phyloP scores from a whole-genome alignment of 768 basidiomycete species.

The Trametes cubensis region DNA sequence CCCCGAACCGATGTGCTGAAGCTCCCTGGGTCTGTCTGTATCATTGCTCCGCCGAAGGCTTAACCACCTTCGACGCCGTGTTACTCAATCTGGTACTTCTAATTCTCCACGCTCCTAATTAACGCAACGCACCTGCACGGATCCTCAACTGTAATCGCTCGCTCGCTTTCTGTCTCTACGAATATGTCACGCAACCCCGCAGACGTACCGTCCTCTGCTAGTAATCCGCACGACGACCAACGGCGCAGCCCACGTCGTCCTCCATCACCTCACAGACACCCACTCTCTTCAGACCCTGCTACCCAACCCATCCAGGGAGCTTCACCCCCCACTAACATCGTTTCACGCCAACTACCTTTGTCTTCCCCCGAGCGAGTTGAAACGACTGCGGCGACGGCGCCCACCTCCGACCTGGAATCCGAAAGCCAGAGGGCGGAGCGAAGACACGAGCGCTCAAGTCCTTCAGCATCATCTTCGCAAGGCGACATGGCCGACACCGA shows the following conservation, averaged over 20 bases:
- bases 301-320: slow-evolving; percentile 17
- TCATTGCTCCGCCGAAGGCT: slow-evolving; percentile 31
- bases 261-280: slow-evolving; percentile 17
- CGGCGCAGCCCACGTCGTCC: slow-evolving; percentile 14
- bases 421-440: slow-evolving; percentile 9
- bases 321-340: slow-evolving; percentile 16
- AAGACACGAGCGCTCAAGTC: slow-evolving; percentile 28
- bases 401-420: slow-evolving; percentile 21
- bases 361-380: slow-evolving; percentile 15
- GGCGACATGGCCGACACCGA: slow-evolving; percentile 60
- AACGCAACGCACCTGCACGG: slow-evolving; percentile 22
- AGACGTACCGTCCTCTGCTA: slow-evolving; percentile 23
- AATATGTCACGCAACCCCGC: slow-evolving; percentile 28
- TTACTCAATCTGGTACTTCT: slow-evolving; percentile 27
- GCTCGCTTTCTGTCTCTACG: slow-evolving; percentile 25
- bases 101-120: slow-evolving; percentile 26
- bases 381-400: slow-evolving; percentile 6
- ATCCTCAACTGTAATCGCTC: slow-evolving; percentile 25
- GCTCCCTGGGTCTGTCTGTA: slow-evolving; percentile 31
- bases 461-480: slow-evolving; percentile 35
- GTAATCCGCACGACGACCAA: slow-evolving; percentile 22
- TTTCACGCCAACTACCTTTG: slow-evolving; percentile 9
- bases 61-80: slow-evolving; percentile 31
- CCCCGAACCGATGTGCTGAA: slow-evolving; percentile 30
- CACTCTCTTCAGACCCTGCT: slow-evolving; percentile 22